Evolutionary conservation across 179 eudicot genomes (phyloP), one percentile per base, ranked within the genome.

Genomic region (Actinidia polygama): DNA sequence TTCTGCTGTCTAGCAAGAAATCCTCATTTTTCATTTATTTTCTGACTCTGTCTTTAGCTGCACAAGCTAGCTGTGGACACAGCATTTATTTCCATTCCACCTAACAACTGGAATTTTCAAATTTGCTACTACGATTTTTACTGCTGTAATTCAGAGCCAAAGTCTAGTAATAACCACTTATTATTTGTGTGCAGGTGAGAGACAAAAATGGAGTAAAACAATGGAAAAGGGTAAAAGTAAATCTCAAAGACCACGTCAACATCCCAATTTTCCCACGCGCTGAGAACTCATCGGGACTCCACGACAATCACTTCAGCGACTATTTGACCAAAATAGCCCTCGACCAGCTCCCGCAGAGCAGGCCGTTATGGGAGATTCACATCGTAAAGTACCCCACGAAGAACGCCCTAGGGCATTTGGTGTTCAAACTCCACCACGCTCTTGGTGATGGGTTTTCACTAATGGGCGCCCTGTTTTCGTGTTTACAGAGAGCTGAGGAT

Each of bases 391-490:
- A 90, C 79, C 94, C 91, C 4, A 93, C 98, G 6, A 92, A 80
- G 47, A 88, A 85, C 46, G 93, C 93, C 12, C 89, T 93, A 0
- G 98, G 95, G 53, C 80, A 81, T 62, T 4, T 91, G 5, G 81
- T 94, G 30, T 89, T 94, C 83, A 95, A 92, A 89, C 93, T 95
- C 61, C 98, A 95, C 79, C 98, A 95, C 76, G 90, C 96, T 2
- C 84, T 95, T 12, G 98, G 98, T 0, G 97, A 94, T 30, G 98
- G 98, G 7, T 94, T 85, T 81, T 93, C 97, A 16, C 73, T 94
- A 0, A 94, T 94, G 97, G 97, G 97, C 2, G 96, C 97, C 24
- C 95, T 94, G 46, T 92, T 94, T 69, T 94, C 97, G 15, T 92
- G 94, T 83, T 77, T 93, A 63, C 85, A 92, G 75, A 77, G 97